A percentile compares a stretch with the other conserved stretches of the same genome.
These are phyloP conservation scores for Auricularia sp. DNA, from an alignment of 768 basidiomycete species.

Conservation along the genomic window DNA sequence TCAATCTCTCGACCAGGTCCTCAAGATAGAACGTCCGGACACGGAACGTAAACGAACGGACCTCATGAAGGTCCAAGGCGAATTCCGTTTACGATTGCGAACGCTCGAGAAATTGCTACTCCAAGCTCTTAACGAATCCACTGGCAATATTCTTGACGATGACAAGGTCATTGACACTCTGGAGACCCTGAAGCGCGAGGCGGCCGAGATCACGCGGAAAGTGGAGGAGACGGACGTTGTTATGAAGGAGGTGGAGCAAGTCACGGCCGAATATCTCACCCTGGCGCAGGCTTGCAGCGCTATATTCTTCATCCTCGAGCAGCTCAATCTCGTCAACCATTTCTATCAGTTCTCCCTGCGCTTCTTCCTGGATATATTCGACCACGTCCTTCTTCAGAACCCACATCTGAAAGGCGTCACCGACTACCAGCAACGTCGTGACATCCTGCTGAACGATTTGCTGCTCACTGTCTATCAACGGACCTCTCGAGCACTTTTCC, in stretches of 20 bases:
- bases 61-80: slow-evolving; percentile 95
- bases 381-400: slow-evolving; percentile 86
- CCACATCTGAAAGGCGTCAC: slow-evolving; percentile 74
- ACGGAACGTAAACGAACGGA: slow-evolving; percentile 93
- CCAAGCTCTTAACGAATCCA: slow-evolving; percentile 92
- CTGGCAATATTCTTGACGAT: slow-evolving; percentile 95
- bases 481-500: slow-evolving; percentile 81
- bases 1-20: slow-evolving; percentile 92
- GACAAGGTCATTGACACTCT: slow-evolving; percentile 97
- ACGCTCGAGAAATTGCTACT: slow-evolving; percentile 87
- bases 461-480: slow-evolving; percentile 83
- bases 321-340: slow-evolving; percentile 86
- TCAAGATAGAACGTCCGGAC: slow-evolving; percentile 94
- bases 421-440: slow-evolving; percentile 62
- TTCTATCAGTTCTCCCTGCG: slow-evolving; percentile 98
- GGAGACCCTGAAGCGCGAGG: slow-evolving; percentile 91
- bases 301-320: slow-evolving; percentile 94
- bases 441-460: slow-evolving; percentile 75
- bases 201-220: slow-evolving; percentile 89
- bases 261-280: slow-evolving; percentile 89
- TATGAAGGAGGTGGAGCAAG: slow-evolving; percentile 93
- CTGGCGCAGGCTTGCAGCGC: slow-evolving; percentile 93
- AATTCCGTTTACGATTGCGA: slow-evolving; percentile 86
- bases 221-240: slow-evolving; percentile 93
- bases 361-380: slow-evolving; percentile 98